Evolutionary conservation across 129 eudicot genomes (phyloP).

Genomic region (Tanacetum coccineum): DNA sequence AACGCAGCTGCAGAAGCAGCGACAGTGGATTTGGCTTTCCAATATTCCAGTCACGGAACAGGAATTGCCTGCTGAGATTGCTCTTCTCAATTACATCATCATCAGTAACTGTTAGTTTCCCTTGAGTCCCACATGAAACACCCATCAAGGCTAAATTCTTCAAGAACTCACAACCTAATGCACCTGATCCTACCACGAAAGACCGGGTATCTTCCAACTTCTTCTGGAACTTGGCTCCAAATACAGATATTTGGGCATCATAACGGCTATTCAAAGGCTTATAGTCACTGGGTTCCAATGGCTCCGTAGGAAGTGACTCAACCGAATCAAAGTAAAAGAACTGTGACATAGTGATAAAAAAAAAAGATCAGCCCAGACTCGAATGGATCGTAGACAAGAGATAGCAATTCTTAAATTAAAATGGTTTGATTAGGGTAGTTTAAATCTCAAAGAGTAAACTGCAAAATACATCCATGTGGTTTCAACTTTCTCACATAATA

Average conservation of each 20-base stretch:
- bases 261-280: constrained; percentile 69
- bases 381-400: neutral
- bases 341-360: constrained; percentile 27
- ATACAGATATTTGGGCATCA: constrained; percentile 89
- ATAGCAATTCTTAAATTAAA: neutral
- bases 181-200: constrained; percentile 80
- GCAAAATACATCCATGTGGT: too few species aligned
- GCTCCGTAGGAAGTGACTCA: constrained; percentile 79
- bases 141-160: constrained; percentile 95
- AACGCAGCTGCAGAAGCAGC: constrained; percentile 82
- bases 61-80: constrained; percentile 87
- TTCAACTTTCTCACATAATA: too few species aligned
- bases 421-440: neutral
- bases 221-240: constrained; percentile 78
- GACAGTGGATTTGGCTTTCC: constrained; percentile 94
- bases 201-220: constrained; percentile 64
- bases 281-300: constrained; percentile 43
- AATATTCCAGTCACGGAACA: constrained; percentile 94
- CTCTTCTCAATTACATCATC: constrained; percentile 96
- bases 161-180: constrained; percentile 84
- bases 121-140: constrained; percentile 65
- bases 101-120: constrained; percentile 80
- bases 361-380: neutral
- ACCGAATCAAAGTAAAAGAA: constrained; percentile 84
- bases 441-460: neutral